phyloP scores from a whole-genome alignment of 2,329 filamentous ascomycete genomes.

The Monilinia aucupariae region DNA sequence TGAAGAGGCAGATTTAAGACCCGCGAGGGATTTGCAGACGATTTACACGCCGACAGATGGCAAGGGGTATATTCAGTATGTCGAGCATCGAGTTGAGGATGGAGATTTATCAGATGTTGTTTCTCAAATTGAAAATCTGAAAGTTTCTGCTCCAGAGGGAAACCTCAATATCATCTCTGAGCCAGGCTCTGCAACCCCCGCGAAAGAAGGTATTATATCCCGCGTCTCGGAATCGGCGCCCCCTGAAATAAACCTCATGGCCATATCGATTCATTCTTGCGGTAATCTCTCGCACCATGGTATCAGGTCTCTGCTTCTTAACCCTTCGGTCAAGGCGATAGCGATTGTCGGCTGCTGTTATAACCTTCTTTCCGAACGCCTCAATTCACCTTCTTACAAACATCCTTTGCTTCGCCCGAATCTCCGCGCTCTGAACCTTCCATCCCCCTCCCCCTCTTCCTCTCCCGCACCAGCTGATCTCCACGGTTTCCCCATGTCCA shows the following conservation, averaged over 20 bases:
- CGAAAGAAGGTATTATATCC: not conserved
- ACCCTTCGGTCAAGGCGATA: slow-evolving; percentile 79
- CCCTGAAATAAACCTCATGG: slow-evolving; percentile 55
- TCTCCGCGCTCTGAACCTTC: slow-evolving; percentile 58
- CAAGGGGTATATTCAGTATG: slow-evolving; percentile 68
- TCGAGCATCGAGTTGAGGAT: slow-evolving; percentile 67
- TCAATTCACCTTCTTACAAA: slow-evolving; percentile 84
- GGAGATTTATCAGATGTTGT: slow-evolving; percentile 66
- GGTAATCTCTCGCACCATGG: slow-evolving; percentile 96
- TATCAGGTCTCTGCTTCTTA: slow-evolving; percentile 77
- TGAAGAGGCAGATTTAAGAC: slow-evolving; percentile 44
- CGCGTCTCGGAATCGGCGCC: not conserved
- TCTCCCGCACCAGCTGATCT: slow-evolving; percentile 59
- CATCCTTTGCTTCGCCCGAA: slow-evolving; percentile 68
- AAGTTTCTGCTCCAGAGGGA: slow-evolving; percentile 21
- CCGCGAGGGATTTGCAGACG: slow-evolving; percentile 45
- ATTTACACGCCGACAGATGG: slow-evolving; percentile 54
- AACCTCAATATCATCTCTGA: slow-evolving; percentile 8
- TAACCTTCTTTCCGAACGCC: slow-evolving; percentile 86
- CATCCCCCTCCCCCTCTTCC: slow-evolving; percentile 58
- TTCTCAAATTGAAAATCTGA: slow-evolving; percentile 50
- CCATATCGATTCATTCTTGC: slow-evolving; percentile 93
- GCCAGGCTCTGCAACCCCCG: not conserved
- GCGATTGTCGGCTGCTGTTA: slow-evolving; percentile 98
- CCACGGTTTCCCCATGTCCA: slow-evolving; percentile 90